phyloP scores from a whole-genome alignment of 352 stramenopile genomes.

The Pythium chondricola region DNA sequence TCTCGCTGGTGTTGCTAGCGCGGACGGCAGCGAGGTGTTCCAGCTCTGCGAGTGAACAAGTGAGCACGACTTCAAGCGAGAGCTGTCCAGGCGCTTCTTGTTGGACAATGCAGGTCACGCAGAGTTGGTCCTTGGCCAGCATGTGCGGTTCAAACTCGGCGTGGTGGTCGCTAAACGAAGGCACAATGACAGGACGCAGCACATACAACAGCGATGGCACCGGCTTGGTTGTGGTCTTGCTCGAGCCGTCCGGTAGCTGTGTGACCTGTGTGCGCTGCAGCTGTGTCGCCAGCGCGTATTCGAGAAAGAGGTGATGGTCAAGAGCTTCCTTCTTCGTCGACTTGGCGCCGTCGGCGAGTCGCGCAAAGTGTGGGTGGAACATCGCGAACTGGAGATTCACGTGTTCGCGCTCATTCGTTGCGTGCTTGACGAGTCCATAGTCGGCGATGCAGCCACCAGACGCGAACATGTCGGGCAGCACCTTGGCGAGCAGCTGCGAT shows the following conservation, averaged over 20 bases:
- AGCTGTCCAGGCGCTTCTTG: slow-evolving; percentile 30
- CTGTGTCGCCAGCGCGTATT: slow-evolving; percentile 53
- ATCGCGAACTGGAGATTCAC: slow-evolving; percentile 46
- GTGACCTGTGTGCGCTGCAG: slow-evolving; percentile 52
- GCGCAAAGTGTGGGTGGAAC: slow-evolving; percentile 29
- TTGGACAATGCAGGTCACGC: slow-evolving; percentile 70
- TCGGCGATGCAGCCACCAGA: slow-evolving; percentile 32
- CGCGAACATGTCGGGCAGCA: slow-evolving; percentile 39
- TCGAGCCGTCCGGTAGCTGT: slow-evolving; percentile 14
- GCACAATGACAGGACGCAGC: slow-evolving; percentile 38
- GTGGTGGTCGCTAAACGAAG: slow-evolving; percentile 24
- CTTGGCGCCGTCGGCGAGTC: slow-evolving; percentile 6
- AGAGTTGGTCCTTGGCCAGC: slow-evolving; percentile 40
- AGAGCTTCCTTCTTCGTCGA: slow-evolving; percentile 1
- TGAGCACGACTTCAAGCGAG: slow-evolving; percentile 57
- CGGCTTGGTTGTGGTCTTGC: slow-evolving; percentile 18
- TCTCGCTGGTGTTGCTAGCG: slow-evolving; percentile 36
- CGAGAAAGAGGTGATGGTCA: slow-evolving; percentile 48
- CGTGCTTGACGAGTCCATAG: slow-evolving; percentile 44
- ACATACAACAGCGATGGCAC: slow-evolving; percentile 64
- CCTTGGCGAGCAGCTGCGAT: slow-evolving; percentile 27
- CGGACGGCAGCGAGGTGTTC: slow-evolving; percentile 16
- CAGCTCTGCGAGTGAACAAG: slow-evolving; percentile 19
- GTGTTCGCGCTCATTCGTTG: slow-evolving; percentile 61
- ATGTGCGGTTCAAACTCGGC: slow-evolving; percentile 25